Base-by-base conservation (phyloP, 2,329 filamentous ascomycete species). In the Exophiala calicioides region DNA sequence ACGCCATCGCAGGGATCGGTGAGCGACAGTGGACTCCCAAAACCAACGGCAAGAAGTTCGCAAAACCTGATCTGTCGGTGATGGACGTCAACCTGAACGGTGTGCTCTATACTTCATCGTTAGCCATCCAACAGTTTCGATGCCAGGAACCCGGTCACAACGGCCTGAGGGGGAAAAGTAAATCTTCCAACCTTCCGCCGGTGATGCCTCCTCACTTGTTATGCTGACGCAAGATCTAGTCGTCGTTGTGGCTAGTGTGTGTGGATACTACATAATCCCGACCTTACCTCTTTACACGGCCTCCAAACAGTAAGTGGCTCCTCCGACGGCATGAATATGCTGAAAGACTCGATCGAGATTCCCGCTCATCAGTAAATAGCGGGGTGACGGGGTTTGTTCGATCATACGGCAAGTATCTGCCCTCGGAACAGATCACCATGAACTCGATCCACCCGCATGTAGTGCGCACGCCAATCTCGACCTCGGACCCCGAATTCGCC, bases 71-170 rank as follows among this genome's bases (percentile, higher is more conserved):
- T 52, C 45, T 72, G 23, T 50, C 29, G 1, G 61, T 64, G 1
- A 31, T 72, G 12, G 68, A 71, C 24, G 58, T 71, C 3, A 64
- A 72, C 54, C 44, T 70, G 32, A 68, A 61, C 9, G 70, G 69
- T 0, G 60, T 70, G 15, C 39, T 72, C 31, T 71, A 68, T 41
- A 72, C 69, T 0, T 53, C 62, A 10, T 62, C 63, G 0, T 57
- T 73, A 12, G 68, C 67, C 3, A 55, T 72, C 3, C 69, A 72
- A 62, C 70, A 72, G 47, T 69, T 71, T 53, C 58, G 67, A 32
- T 61, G 68, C 13, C 69, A 72, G 47, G 60, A 62, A 10, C 50
- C 52, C 5, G 58, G 61, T 35, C 49, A 57, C 12, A 27, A 54
- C n/a, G 67, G 63, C 1, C 61, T 61, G n/a, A 52, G 65, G 16